These are phyloP conservation scores for Lantana camara DNA, from an alignment of 257 asterid species.

Conservation along the genomic window DNA sequence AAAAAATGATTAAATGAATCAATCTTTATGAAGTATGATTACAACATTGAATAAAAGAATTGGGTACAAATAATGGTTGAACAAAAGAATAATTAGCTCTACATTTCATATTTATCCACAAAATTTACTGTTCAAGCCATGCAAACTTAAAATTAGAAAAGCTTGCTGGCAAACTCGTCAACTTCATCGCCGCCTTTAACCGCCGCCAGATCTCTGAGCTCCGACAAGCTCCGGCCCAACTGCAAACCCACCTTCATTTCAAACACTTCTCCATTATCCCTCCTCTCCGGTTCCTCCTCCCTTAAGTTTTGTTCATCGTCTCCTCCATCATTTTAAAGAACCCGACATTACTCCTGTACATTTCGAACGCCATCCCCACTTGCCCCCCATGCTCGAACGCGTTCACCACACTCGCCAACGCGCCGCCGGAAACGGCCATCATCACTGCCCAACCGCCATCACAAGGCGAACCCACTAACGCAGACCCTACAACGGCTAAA, in stretches of 20 bases:
- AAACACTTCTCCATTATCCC: slow-evolving; percentile 66
- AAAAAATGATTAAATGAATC: too few species aligned
- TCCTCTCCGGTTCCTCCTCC: slow-evolving; percentile 43
- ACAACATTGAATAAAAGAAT: too few species aligned
- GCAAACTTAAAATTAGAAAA: slow-evolving; percentile 30
- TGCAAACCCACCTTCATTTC: slow-evolving; percentile 63
- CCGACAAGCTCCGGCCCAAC: slow-evolving; percentile 62
- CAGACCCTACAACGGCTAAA: slow-evolving; percentile 58
- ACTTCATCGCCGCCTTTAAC: slow-evolving; percentile 16
- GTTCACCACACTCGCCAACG: slow-evolving; percentile 67
- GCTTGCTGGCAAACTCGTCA: slow-evolving; percentile 64
- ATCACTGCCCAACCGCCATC: slow-evolving; percentile 40
- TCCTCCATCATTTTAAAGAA: slow-evolving; percentile 67
- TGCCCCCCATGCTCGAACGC: slow-evolving; percentile 74
- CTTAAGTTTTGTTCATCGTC: slow-evolving; percentile 47
- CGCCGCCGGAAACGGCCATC: slow-evolving; percentile 58
- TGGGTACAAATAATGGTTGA: too few species aligned
- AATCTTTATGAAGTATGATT: too few species aligned
- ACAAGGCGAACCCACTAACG: slow-evolving; percentile 35
- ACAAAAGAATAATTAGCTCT: too few species aligned
- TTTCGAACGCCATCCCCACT: slow-evolving; percentile 83
- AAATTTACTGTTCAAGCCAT: background rate
- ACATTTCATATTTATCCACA: too few species aligned
- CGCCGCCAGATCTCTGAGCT: slow-evolving; percentile 48
- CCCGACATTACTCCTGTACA: slow-evolving; percentile 80